Evolutionary conservation across 1,284 basidiomycete species (phyloP), one percentile per base, ranked within the genome.

Genomic region (Pulchroboletus neoregius): DNA sequence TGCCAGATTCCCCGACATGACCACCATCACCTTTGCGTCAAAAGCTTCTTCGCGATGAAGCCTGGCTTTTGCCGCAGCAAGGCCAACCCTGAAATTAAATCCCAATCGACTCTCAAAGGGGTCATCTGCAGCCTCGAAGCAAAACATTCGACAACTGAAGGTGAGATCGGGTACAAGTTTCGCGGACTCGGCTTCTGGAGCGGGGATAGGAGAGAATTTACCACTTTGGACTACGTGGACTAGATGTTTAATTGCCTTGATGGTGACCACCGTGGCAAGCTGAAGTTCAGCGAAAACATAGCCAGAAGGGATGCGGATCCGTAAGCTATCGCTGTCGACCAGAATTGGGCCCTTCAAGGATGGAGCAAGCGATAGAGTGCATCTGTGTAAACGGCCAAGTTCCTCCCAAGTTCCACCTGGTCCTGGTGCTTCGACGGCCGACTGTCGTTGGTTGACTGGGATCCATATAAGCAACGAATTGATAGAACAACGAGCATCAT

Each of bases 71-170:
- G 87, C 84, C 49, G 94, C 94, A 39, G 84, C 80, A 31, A 80
- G 68, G 0, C 93, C 94, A 27, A 84, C 79, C 46, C 81, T 77
- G 77, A 83, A 91, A 30, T 93, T 88, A 11, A 90, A 72, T 40
- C 84, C 88, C 27, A 98, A 68, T 51, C 76, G 80, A 20, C 82
- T 80, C 68, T 99, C 95, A 46, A 97, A 80, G 0, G 85, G 80
- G 61, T 95, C 90, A 63, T 99, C 95, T 20, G 84, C 80, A n/a
- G 84, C 86, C 66, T 98, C 94, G 5, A 93, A 64, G 57, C 78
- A 79, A 35, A 91, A 54, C 39, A 71, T 72, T 20, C 79, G 72
- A 33, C 94, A 69, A 27, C 69, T 73, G 43, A 97, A 63, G 3
- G 70, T 69, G 34, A 96, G 60, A 37, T 74, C 71, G 0, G 93